Base-by-base conservation (phyloP, 345 rosid species). In the Cardiospermum halicacabum region DNA sequence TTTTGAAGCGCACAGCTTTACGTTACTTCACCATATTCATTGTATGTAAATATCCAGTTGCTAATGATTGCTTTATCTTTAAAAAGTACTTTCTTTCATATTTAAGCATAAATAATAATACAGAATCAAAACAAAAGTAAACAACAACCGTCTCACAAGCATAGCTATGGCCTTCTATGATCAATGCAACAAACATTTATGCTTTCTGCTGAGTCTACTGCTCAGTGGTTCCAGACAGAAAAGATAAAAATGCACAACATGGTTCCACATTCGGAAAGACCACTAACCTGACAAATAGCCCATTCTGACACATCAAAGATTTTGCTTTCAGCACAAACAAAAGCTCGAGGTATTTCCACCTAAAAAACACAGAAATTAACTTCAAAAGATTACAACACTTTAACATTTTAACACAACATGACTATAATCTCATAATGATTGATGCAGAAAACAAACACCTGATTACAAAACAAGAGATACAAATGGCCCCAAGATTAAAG, bases 301-400 rank as follows among this genome's bases (percentile, higher is more conserved):
- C 97, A 95, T 70, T 94, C 99, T 62, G 99, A 94, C 42, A 87
- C 99, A 72, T 94, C 99, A 87, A 91, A 94, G 76, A 91, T 80
- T 78, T 91, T 94, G 88, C 96, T 89, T 77, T 94, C 99, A 3
- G 96, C 99, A 62, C 99, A 94, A 62, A 94, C 99, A 87, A 91
- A 94, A 58, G 97, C 99, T 13, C 93, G 89, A 0, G 99, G 99
- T 67, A 94, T 91, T 77, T 94, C 99, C 77, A 87, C 82, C 99
- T 94, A 37, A 27, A n/a, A n/a, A 67, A 50, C 25, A 59, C 58
- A 72, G n/a, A 62, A 69, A 69, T 9, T 26, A 58, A 74, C 39
- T 40, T 47, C 13, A 57, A 53, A 69, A 68, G 56, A 58, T 25
- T 34, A 60, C 36, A 58, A 68, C 26, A 66, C 43, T 51, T 47